A percentile compares a stretch with the other conserved stretches of the same genome.
phyloP scores from a whole-genome alignment of 148 eudicot genomes.

The Limonium bicolor region DNA sequence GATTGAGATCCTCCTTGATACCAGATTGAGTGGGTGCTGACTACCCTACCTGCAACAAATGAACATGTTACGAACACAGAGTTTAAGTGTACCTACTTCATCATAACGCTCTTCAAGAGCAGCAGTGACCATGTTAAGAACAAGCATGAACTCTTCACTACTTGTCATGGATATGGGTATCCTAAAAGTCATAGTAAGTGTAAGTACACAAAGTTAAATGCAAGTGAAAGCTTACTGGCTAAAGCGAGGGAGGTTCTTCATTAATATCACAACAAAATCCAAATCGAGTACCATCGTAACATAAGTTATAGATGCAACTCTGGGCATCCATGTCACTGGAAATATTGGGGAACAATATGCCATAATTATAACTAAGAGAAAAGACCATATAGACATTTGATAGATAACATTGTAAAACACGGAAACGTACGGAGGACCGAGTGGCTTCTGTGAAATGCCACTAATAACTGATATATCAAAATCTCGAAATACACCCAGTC shows the following conservation, averaged over 20 bases:
- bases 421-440: too few relatives aligned
- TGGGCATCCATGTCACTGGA: conserved; percentile 60
- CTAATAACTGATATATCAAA: background rate
- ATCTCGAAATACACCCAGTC: too few relatives aligned
- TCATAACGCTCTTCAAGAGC: too few relatives aligned
- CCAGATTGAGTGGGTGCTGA: conserved; percentile 74
- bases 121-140: too few relatives aligned
- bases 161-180: too few relatives aligned
- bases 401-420: background rate
- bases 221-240: conserved; percentile 20
- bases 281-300: conserved; percentile 38
- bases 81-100: too few relatives aligned
- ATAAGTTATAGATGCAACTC: conserved; percentile 60
- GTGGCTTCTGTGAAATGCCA: too few relatives aligned
- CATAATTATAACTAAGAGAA: background rate
- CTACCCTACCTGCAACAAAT: conserved; percentile 82
- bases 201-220: too few relatives aligned
- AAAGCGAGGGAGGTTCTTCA: conserved; percentile 33
- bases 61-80: too few relatives aligned
- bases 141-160: too few relatives aligned
- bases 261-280: conserved; percentile 62
- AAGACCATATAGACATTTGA: background rate
- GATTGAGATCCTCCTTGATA: conserved; percentile 48
- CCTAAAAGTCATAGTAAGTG: too few relatives aligned
- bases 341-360: background rate